These are phyloP conservation scores for Erodium trifolium DNA, from an alignment of 441 rosid genomes.

Conservation along the genomic window DNA sequence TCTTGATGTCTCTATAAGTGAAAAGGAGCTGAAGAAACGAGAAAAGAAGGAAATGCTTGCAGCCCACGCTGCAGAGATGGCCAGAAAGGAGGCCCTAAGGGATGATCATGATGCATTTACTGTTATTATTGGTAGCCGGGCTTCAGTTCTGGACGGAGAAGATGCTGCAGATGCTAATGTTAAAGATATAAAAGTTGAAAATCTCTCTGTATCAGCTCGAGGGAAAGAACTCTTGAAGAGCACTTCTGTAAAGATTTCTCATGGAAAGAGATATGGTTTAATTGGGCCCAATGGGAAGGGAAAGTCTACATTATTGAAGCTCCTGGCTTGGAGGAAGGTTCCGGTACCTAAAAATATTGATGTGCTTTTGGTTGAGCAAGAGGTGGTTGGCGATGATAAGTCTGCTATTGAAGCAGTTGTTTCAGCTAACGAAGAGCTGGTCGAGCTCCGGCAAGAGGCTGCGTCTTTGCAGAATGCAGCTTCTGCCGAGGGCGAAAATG, in stretches of 20 bases:
- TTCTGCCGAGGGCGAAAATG: constrained; percentile 29
- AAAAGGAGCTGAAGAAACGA: constrained; percentile 71
- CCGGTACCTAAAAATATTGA: constrained; percentile 90
- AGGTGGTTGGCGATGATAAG: constrained; percentile 79
- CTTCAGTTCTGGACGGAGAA: constrained; percentile 75
- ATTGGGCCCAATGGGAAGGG: constrained; percentile 94
- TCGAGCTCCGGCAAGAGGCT: constrained; percentile 60
- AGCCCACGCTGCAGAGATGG: constrained; percentile 42
- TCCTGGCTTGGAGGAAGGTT: constrained; percentile 92
- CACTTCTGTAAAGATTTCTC: constrained; percentile 77
- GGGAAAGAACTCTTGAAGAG: constrained; percentile 82
- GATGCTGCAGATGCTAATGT: constrained; percentile 81
- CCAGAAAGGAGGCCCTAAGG: constrained; percentile 66
- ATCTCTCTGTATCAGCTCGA: constrained; percentile 81
- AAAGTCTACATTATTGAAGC: constrained; percentile 80
- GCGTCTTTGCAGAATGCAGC: constrained; percentile 42
- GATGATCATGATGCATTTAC: constrained; percentile 89
- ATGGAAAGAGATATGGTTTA: constrained; percentile 87
- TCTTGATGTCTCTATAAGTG: constrained; percentile 50
- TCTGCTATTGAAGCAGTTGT: constrained; percentile 78
- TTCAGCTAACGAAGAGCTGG: constrained; percentile 73
- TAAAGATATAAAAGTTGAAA: constrained; percentile 63
- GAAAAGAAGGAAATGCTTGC: constrained; percentile 60
- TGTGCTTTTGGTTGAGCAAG: constrained; percentile 91
- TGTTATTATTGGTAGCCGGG: constrained; percentile 73